Conservation (phyloP, 805 yeast species). For the Metschnikowia henanensis region DNA sequence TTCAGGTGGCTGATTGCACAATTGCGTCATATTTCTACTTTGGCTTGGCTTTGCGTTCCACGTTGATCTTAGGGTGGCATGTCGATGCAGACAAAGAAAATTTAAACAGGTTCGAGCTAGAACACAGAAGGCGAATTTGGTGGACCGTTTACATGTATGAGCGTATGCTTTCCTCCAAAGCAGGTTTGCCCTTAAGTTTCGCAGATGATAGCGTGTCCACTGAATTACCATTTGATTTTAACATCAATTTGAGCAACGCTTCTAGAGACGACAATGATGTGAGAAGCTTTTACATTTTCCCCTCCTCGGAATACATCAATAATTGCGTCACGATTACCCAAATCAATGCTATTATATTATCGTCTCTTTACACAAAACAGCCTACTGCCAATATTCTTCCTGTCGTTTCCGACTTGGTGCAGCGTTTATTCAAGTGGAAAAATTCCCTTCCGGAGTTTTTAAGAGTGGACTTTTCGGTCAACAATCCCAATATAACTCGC, state of each 20-base stretch:
- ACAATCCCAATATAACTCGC: conserved; percentile 59
- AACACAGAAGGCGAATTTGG: conserved; percentile 50
- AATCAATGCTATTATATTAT: conserved; percentile 70
- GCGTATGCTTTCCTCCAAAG: conserved; percentile 79
- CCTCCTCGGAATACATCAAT: conserved; percentile 73
- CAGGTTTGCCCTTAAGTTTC: conserved; percentile 75
- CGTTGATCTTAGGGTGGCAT: conserved; percentile 75
- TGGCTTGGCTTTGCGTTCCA: conserved; percentile 72
- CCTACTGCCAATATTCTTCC: conserved; percentile 77
- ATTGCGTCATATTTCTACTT: conserved; percentile 80
- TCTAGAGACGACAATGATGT: conserved; percentile 50
- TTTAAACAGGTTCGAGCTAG: conserved; percentile 51
- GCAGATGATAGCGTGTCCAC: conserved; percentile 83
- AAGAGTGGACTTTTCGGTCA: conserved; percentile 58
- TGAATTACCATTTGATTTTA: conserved; percentile 71
- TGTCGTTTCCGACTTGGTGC: conserved; percentile 67
- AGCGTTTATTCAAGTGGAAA: conserved; percentile 67
- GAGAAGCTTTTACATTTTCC: conserved; percentile 65
- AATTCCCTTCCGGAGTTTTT: conserved; percentile 62
- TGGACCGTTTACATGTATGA: conserved; percentile 53
- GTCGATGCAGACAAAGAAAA: conserved; percentile 75
- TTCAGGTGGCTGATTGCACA: conserved; percentile 84
- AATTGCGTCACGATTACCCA: conserved; percentile 79
- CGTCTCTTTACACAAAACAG: conserved; percentile 70
- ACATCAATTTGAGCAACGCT: conserved; percentile 46